A percentile compares a stretch with the other conserved stretches of the same genome.
Conservation (phyloP, 345 rosid genomes). For the Bruguiera sexangula region DNA sequence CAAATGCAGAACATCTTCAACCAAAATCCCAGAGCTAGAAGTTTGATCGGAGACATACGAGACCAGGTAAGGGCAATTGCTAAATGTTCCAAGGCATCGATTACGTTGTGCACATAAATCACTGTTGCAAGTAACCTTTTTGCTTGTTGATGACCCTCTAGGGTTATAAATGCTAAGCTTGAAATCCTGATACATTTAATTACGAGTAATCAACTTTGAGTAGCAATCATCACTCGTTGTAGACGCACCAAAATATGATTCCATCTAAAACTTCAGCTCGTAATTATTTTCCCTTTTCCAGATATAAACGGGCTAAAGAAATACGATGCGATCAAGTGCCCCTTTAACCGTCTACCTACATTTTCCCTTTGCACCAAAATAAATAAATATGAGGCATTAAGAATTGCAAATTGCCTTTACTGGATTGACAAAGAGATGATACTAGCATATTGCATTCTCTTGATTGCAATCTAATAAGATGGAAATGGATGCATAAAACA, state of each 20-base stretch:
- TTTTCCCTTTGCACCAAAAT: too few species aligned
- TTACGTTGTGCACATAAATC: conserved; percentile 56
- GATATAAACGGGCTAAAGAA: neutral
- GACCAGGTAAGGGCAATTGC: conserved; percentile 71
- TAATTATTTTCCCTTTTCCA: neutral
- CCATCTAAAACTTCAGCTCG: neutral
- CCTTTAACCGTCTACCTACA: neutral
- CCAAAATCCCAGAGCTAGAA: conserved; percentile 69
- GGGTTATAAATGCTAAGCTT: conserved; percentile 71
- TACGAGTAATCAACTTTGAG: conserved; percentile 12
- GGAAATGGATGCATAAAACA: neutral
- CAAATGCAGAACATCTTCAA: conserved; percentile 79
- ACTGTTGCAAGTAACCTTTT: conserved; percentile 70
- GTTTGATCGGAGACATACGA: conserved; percentile 85
- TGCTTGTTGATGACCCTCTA: conserved; percentile 59
- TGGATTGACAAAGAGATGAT: neutral
- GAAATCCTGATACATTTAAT: conserved; percentile 48
- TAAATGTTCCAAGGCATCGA: conserved; percentile 62
- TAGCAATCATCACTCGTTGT: neutral
- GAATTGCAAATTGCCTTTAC: neutral
- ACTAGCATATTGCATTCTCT: too few species aligned
- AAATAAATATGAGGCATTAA: neutral
- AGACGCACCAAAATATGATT: neutral
- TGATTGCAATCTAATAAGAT: too few species aligned
- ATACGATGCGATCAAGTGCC: too few species aligned